Base-by-base conservation (phyloP, 2,329 filamentous ascomycete genomes). In the Leptographium lundbergii region DNA sequence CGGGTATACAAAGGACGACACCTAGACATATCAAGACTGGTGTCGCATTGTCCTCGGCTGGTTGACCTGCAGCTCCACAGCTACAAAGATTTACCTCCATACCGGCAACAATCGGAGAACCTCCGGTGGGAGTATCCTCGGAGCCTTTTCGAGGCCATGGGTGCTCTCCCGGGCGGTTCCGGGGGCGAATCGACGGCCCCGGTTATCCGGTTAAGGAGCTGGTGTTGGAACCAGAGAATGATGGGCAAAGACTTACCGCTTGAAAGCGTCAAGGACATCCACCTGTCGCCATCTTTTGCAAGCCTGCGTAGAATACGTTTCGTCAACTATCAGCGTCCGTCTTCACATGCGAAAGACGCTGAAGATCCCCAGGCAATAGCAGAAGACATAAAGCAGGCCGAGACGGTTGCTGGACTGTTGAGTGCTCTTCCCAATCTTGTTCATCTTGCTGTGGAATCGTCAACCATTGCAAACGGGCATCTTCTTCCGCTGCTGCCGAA, bases 401-500 rank as follows among this genome's bases (percentile, higher is more conserved):
- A 63, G 10, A 54, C 64, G 17, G 73, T 78, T 25, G 78, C 81
- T 0, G 69, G 81, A 19, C 74, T 77, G 17, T 75, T 79, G 29
- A 61, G 62, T n/a, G 69, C 65, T 11, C 76, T 96, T 10, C 80
- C 84, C 0, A 71, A 79, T 1, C 75, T 97, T 7, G 78, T 78
- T 58, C 80, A 85, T 58, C 73, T 96, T 13, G 76, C 84, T 1
- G 85, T 96, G 63, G 84, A 91, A 66, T 86, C 86, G 9, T 95
- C 86, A 51, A 86, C 84, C 3, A 76, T 88, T 39, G 79, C 90
- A 60, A 87, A 87, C 66, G 79, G 83, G 9, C 75, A 77, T 10
- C 76, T 95, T 22, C 74, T 96, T n/a, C 77, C 81, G 1, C 74
- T 81, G 4, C 73, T 96, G 7, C 89, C 91, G 0, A 76, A 73